Percentiles rank a stretch among this genome's conserved stretches.
Evolutionary conservation across 306 rosid species (phyloP).

Genomic region (Ormosia semicastrata): DNA sequence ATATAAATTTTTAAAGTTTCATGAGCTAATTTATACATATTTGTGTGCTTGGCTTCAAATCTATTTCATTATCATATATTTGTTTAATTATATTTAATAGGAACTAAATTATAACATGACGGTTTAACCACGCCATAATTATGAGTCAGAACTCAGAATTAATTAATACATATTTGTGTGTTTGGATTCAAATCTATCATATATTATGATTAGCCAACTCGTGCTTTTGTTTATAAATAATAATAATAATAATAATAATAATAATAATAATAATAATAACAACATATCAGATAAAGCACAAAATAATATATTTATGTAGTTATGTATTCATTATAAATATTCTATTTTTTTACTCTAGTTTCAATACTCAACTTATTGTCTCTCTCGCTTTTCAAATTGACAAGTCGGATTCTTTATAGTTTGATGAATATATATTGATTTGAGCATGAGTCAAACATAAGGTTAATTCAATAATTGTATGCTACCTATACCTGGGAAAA

Average conservation of each 20-base stretch:
- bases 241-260: neutral
- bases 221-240: neutral
- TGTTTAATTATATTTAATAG: neutral
- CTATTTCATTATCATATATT: no score
- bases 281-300: neutral
- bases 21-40: no score
- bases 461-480: no score
- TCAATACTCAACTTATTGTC: neutral
- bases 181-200: neutral
- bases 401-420: no score
- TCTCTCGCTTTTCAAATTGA: neutral
- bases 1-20: no score
- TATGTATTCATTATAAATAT: neutral
- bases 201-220: neutral
- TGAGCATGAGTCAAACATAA: no score
- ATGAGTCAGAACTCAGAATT: neutral
- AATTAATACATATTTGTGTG: neutral
- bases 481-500: no score
- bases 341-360: neutral
- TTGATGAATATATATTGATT: no score
- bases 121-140: neutral
- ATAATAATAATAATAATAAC: neutral
- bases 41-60: no score
- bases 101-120: neutral
- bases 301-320: neutral